Percentiles rank a stretch among this genome's conserved stretches.
These are phyloP conservation scores for Oryza longistaminata DNA, from an alignment of 176 grass and related monocot genomes.

Conservation along the genomic window DNA sequence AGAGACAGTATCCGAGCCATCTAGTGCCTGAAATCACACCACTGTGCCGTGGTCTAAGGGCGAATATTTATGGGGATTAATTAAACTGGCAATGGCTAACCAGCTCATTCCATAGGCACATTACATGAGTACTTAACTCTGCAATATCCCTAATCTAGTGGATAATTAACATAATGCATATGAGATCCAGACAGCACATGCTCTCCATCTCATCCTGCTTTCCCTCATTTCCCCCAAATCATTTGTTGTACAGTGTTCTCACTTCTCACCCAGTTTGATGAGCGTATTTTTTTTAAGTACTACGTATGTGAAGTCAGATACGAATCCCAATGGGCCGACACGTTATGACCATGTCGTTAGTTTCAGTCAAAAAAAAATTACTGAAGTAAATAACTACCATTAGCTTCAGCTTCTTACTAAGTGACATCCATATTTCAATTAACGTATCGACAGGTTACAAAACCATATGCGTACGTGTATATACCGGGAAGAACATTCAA, in stretches of 20 bases:
- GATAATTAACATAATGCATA: background rate
- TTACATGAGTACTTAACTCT: background rate
- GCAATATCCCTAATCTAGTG: background rate
- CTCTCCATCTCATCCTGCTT: background rate
- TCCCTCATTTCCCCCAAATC: background rate
- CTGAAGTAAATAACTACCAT: background rate
- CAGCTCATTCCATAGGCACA: background rate
- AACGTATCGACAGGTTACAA: background rate
- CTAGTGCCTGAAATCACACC: too few relatives aligned
- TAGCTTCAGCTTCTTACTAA: background rate
- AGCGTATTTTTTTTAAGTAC: background rate
- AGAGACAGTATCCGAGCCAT: too few relatives aligned
- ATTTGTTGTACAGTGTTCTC: background rate
- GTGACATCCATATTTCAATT: background rate
- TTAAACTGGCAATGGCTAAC: background rate
- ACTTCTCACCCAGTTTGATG: background rate
- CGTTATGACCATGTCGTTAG: background rate
- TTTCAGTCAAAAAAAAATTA: background rate
- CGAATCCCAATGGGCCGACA: background rate
- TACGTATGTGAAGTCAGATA: background rate
- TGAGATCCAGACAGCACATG: constrained; percentile 40
- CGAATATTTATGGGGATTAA: background rate
- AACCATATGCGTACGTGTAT: background rate
- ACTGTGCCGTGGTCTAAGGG: too few relatives aligned
- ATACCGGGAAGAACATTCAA: constrained; percentile 12